These are phyloP conservation scores for Clonostachys solani DNA, from an alignment of 2,329 filamentous ascomycete genomes.

Conservation along the genomic window DNA sequence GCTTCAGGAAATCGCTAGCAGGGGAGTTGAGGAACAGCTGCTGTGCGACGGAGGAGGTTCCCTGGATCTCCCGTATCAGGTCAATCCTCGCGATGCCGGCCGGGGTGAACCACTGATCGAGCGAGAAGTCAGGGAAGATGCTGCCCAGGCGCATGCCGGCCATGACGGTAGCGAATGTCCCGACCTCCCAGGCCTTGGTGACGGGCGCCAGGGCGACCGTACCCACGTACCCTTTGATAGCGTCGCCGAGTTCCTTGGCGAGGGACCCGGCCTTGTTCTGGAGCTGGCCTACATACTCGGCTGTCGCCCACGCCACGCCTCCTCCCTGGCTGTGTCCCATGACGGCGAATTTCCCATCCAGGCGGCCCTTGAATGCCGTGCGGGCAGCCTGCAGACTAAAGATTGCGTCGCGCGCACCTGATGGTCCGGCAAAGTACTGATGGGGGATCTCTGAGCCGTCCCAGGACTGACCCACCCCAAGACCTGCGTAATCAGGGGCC, in stretches of 20 bases:
- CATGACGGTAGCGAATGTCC: background rate
- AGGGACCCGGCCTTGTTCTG: slow-evolving; percentile 7
- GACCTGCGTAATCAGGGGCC: slow-evolving; percentile 36
- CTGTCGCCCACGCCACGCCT: slow-evolving; percentile 27
- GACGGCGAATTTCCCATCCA: slow-evolving; percentile 29
- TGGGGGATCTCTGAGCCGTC: slow-evolving; percentile 28
- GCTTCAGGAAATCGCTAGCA: background rate
- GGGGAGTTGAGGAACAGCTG: background rate
- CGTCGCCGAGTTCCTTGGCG: background rate
- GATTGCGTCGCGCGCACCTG: slow-evolving; percentile 33
- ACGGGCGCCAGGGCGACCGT: slow-evolving; percentile 7
- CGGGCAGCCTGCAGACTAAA: slow-evolving; percentile 34
- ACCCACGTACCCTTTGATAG: slow-evolving; percentile 4
- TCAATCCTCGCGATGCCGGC: slow-evolving; percentile 2
- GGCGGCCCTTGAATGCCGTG: slow-evolving; percentile 24
- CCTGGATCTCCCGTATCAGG: slow-evolving; percentile 3
- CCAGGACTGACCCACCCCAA: slow-evolving; percentile 27
- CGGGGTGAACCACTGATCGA: slow-evolving; percentile 7
- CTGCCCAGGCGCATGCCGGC: background rate
- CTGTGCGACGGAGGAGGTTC: background rate
- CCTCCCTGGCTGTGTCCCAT: slow-evolving; percentile 42
- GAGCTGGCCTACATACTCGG: slow-evolving; percentile 11
- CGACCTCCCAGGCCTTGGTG: background rate
- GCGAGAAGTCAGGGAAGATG: slow-evolving; percentile 6
- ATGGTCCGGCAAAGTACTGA: slow-evolving; percentile 28